Evolutionary conservation across 345 rosid species (phyloP), one percentile per base, ranked within the genome.

Genomic region (Melaleuca quinquenervia): DNA sequence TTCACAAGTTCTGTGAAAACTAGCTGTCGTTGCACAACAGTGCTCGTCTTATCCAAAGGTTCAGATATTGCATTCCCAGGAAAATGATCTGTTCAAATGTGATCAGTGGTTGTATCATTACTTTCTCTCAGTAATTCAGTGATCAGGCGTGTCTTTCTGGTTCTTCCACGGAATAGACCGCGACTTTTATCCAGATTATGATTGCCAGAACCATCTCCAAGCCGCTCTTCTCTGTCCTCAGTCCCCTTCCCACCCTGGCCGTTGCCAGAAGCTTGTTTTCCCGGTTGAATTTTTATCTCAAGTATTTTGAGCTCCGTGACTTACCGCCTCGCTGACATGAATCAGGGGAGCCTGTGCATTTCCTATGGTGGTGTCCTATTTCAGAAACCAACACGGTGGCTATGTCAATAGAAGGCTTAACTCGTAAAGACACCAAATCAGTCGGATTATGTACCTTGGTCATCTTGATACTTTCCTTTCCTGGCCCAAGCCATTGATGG

Each of bases 331-430:
- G 78, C 48, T 70, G 78, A 70, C 78, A 18, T 70, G 78, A 70
- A 70, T 88, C 90, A 49, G 83, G 82, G 83, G 90, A 86, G 86
- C 87, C 90, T 85, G 87, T 86, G 83, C 86, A 85, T 64, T 85
- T 83, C 50, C 86, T 52, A 84, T 85, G 51, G 74, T 75, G 82
- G 50, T 86, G 51, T 55, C 29, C 91, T 91, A 90, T 85, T 88
- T 84, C 74, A 85, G 88, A 87, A 88, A 90, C 60, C 74, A 82
- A 58, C 85, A 88, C 75, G 50, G 82, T 83, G 88, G 85, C 64
- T 75, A 89, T 85, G 44, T 56, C 55, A 83, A 58, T 56, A 78
- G n/a, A n/a, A n/a, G n/a, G n/a, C n/a, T n/a, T n/a, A n/a, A n/a
- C n/a, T n/a, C n/a, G n/a, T n/a, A n/a, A n/a, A n/a, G n/a, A n/a